A percentile compares a stretch with the other conserved stretches of the same genome.
Conservation (phyloP, 495 filamentous ascomycete genomes). For the Cryomyces minteri region DNA sequence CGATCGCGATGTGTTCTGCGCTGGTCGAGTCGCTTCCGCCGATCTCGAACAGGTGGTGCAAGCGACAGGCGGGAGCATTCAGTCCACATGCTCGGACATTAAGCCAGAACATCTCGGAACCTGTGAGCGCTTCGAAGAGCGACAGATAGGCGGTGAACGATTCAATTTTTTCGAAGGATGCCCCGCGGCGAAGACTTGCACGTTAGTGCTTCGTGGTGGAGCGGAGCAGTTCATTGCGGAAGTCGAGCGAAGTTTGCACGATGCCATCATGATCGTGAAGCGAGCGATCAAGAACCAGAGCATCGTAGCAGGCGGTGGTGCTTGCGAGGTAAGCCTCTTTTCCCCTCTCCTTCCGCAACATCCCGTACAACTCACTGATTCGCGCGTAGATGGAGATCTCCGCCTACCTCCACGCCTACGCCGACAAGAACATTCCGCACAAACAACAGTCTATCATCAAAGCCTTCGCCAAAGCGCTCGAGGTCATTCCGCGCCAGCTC, state of each 20-base stretch:
- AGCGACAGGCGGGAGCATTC: slow-evolving; percentile 78
- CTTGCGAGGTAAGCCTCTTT: slow-evolving; percentile 37
- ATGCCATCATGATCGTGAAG: slow-evolving; percentile 99
- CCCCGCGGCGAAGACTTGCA: slow-evolving; percentile 90
- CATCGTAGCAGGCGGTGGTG: slow-evolving; percentile 91
- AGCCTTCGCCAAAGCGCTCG: slow-evolving; percentile 89
- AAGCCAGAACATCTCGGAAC: slow-evolving; percentile 74
- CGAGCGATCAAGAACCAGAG: slow-evolving; percentile 81
- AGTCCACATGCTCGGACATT: slow-evolving; percentile 96
- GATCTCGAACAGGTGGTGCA: slow-evolving; percentile 94
- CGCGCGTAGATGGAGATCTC: slow-evolving; percentile 65
- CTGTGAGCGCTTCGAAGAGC: slow-evolving; percentile 82
- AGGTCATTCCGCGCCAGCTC: slow-evolving; percentile 89
- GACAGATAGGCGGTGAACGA: slow-evolving; percentile 90
- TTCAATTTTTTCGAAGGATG: slow-evolving; percentile 98
- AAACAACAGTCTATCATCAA: slow-evolving; percentile 98
- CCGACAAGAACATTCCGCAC: slow-evolving; percentile 77
- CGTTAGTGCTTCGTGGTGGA: slow-evolving; percentile 81
- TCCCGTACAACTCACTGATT: neutral
- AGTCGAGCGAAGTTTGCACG: slow-evolving; percentile 89
- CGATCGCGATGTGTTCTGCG: slow-evolving; percentile 96
- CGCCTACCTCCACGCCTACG: slow-evolving; percentile 75
- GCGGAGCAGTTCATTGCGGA: slow-evolving; percentile 99
- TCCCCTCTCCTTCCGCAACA: neutral
- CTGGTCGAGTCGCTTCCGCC: slow-evolving; percentile 78